These are phyloP conservation scores for Fusarium compactum DNA, from an alignment of 2,329 filamentous ascomycete genomes.

Conservation along the genomic window DNA sequence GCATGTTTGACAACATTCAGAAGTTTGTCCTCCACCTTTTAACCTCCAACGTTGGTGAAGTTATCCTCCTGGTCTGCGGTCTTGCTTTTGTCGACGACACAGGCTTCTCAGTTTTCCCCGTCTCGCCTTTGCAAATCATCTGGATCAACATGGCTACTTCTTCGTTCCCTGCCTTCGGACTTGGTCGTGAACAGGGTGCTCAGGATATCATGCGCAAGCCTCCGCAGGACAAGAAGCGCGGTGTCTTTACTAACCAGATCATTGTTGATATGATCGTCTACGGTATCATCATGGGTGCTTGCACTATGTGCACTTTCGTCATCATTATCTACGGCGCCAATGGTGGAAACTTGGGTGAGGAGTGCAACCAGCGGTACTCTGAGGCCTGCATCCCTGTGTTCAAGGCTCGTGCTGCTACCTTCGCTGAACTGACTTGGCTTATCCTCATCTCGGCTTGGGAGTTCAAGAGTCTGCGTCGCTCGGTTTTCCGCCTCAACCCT, in stretches of 20 bases:
- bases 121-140: slow-evolving; percentile 86
- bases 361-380: slow-evolving; percentile 73
- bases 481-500: slow-evolving; percentile 75
- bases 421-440: slow-evolving; percentile 79
- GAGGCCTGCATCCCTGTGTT: slow-evolving; percentile 71
- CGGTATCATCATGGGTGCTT: slow-evolving; percentile 79
- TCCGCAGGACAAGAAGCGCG: slow-evolving; percentile 75
- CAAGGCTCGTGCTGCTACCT: slow-evolving; percentile 77
- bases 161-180: slow-evolving; percentile 86
- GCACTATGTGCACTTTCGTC: slow-evolving; percentile 74
- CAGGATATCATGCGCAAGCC: slow-evolving; percentile 83
- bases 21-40: slow-evolving; percentile 87
- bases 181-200: slow-evolving; percentile 82
- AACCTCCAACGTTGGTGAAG: slow-evolving; percentile 85
- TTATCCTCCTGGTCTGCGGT: slow-evolving; percentile 83
- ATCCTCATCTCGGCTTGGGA: slow-evolving; percentile 83
- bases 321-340: slow-evolving; percentile 71
- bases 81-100: slow-evolving; percentile 81
- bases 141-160: slow-evolving; percentile 97
- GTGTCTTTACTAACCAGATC: slow-evolving; percentile 83
- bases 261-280: slow-evolving; percentile 84
- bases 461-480: slow-evolving; percentile 78
- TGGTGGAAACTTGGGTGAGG: slow-evolving; percentile 65
- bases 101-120: slow-evolving; percentile 83
- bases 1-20: slow-evolving; percentile 91